Percentiles rank a stretch among this genome's conserved stretches.
Conservation (phyloP, 23 red algal genomes). For the Rhodosorus marinus region DNA sequence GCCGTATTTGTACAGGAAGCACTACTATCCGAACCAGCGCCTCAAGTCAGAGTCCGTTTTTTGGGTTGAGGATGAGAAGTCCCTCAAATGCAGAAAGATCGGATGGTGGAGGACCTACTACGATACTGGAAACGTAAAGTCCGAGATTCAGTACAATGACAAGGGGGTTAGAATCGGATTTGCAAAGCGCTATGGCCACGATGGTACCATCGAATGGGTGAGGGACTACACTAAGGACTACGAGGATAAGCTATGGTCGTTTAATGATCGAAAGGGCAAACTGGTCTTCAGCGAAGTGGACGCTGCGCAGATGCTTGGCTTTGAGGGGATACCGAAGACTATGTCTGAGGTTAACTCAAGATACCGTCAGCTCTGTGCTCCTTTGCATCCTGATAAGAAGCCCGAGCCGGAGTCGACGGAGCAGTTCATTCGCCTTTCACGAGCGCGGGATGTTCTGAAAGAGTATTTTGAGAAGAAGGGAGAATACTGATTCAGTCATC, state of each 20-base stretch:
- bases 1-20: slow-evolving; percentile 81
- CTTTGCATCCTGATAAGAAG: slow-evolving; percentile 69
- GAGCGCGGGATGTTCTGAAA: slow-evolving; percentile 56
- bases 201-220: slow-evolving; percentile 80
- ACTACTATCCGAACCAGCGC: slow-evolving; percentile 65
- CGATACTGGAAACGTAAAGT: slow-evolving; percentile 51
- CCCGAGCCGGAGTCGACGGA: slow-evolving; percentile 54
- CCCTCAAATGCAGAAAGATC: slow-evolving; percentile 45
- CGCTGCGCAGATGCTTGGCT: slow-evolving; percentile 46
- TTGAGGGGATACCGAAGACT: slow-evolving; percentile 10
- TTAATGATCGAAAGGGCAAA: slow-evolving; percentile 25
- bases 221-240: slow-evolving; percentile 83
- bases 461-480: slow-evolving; percentile 49
- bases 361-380: slow-evolving; percentile 60
- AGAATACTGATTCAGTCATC: too few relatives aligned
- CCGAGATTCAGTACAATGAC: slow-evolving; percentile 52
- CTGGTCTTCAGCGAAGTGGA: slow-evolving; percentile 26
- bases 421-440: slow-evolving; percentile 47
- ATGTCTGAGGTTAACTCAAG: slow-evolving; percentile 69
- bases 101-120: slow-evolving; percentile 77
- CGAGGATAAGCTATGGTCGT: slow-evolving; percentile 42
- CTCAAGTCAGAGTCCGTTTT: slow-evolving; percentile 84
- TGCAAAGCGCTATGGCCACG: slow-evolving; percentile 65
- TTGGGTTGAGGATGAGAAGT: slow-evolving; percentile 78
- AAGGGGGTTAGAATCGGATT: slow-evolving; percentile 71